phyloP scores from a whole-genome alignment of 73 alveolate species.

The Paraurostyla sp. region DNA sequence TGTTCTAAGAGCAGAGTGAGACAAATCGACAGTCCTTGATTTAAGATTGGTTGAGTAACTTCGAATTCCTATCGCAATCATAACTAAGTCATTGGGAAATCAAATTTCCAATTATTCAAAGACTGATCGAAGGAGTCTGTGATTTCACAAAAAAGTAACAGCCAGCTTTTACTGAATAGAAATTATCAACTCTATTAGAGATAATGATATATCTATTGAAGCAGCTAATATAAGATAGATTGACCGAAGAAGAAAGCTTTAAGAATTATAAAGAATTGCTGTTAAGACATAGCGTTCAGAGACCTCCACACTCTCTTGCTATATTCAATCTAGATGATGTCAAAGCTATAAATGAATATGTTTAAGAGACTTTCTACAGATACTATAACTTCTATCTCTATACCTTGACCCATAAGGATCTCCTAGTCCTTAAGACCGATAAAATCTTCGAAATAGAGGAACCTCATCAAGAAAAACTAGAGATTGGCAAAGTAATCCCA shows the following conservation, averaged over 20 bases:
- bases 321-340: slow-evolving; percentile 75
- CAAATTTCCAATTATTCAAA: not conserved
- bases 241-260: slow-evolving; percentile 58
- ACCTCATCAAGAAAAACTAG: slow-evolving; percentile 1
- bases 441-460: slow-evolving; percentile 16
- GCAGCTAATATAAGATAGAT: slow-evolving; percentile 26
- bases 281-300: slow-evolving; percentile 74
- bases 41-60: not conserved
- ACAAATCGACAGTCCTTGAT: not conserved
- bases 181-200: slow-evolving; percentile 44
- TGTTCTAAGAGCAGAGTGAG: not conserved
- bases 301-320: slow-evolving; percentile 80
- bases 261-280: slow-evolving; percentile 58
- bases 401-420: not conserved
- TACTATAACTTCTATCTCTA: slow-evolving; percentile 66
- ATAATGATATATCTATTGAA: slow-evolving; percentile 33
- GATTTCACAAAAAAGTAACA: slow-evolving; percentile 40
- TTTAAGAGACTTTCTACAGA: slow-evolving; percentile 67
- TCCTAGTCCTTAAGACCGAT: not conserved
- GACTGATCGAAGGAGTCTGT: not conserved
- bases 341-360: slow-evolving; percentile 68
- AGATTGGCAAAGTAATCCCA: slow-evolving; percentile 32
- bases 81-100: too few species aligned
- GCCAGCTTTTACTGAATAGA: slow-evolving; percentile 32
- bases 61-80: too few species aligned